These are phyloP conservation scores for Teratosphaeria gauchensis DNA, from an alignment of 2,329 filamentous ascomycete genomes.

Conservation along the genomic window DNA sequence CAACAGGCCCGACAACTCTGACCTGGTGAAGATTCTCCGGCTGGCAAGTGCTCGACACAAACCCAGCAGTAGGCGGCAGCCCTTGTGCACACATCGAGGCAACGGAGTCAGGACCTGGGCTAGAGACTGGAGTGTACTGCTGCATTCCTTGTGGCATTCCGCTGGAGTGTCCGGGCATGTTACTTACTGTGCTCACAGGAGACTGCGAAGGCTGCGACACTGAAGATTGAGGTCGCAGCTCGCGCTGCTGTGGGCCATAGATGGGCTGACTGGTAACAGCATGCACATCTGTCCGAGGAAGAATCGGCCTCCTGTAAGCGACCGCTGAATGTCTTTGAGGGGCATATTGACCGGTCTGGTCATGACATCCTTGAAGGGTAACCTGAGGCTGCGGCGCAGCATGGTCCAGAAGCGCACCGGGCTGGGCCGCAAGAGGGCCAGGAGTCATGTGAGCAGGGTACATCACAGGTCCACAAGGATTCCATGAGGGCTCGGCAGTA, in stretches of 20 bases:
- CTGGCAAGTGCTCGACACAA: not conserved
- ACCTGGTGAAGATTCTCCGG: not conserved
- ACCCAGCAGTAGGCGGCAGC: not conserved
- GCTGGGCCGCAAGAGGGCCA: not conserved
- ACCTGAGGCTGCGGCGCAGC: conserved; percentile 10
- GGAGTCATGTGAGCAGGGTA: conserved; percentile 2
- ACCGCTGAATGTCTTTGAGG: not conserved
- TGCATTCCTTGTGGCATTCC: conserved; percentile 1
- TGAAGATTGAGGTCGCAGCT: conserved; percentile 6
- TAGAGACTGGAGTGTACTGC: not conserved
- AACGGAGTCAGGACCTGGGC: not conserved
- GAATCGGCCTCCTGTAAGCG: conserved; percentile 13
- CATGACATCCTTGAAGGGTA: conserved; percentile 1
- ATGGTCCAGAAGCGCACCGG: not conserved
- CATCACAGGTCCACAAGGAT: conserved; percentile 5
- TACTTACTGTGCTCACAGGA: conserved; percentile 10
- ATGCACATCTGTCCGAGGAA: conserved; percentile 12
- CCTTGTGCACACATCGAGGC: not conserved
- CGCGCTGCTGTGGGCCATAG: conserved; percentile 3
- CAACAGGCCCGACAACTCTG: conserved; percentile 1
- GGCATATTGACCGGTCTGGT: conserved; percentile 1
- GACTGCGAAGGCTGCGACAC: conserved; percentile 3
- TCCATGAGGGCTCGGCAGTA: conserved; percentile 15
- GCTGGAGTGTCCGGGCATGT: not conserved
- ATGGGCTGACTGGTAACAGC: conserved; percentile 5